phyloP scores from a whole-genome alignment of 179 eudicot species.

The Silene vulgaris region DNA sequence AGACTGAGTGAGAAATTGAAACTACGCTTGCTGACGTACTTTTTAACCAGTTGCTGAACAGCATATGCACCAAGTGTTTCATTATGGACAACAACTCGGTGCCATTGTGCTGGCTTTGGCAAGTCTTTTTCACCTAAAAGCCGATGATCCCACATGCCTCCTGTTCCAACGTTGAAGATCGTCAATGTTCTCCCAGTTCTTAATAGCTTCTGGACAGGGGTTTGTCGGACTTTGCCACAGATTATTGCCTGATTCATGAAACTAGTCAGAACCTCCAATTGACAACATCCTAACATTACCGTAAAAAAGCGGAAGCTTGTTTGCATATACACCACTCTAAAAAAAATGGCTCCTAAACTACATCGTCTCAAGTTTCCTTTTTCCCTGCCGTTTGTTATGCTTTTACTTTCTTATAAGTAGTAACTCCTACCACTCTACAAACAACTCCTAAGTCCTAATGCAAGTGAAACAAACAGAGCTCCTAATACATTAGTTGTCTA shows the following conservation, averaged over 20 bases:
- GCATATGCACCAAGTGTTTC: slow-evolving; percentile 75
- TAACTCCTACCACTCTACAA: background rate
- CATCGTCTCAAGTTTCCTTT: background rate
- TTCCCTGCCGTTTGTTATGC: background rate
- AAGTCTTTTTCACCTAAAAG: slow-evolving; percentile 35
- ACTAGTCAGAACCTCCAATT: slow-evolving; percentile 14
- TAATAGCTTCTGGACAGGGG: slow-evolving; percentile 86
- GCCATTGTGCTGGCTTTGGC: slow-evolving; percentile 94
- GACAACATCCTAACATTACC: background rate
- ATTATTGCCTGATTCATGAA: slow-evolving; percentile 60
- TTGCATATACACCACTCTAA: background rate
- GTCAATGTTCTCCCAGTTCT: slow-evolving; percentile 87
- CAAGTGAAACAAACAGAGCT: slow-evolving; percentile 1
- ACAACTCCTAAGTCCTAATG: background rate
- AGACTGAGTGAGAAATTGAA: background rate
- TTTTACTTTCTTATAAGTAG: no score
- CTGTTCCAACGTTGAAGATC: slow-evolving; percentile 86
- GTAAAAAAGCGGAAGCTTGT: background rate
- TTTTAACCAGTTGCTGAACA: slow-evolving; percentile 76
- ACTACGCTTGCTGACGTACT: slow-evolving; percentile 34
- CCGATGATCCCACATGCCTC: slow-evolving; percentile 95
- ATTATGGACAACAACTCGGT: slow-evolving; percentile 87
- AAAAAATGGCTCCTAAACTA: background rate
- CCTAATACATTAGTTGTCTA: background rate
- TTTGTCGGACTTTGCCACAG: slow-evolving; percentile 87